Conservation (phyloP, 106 monocot genomes). For the Apostasia shenzhenica region DNA sequence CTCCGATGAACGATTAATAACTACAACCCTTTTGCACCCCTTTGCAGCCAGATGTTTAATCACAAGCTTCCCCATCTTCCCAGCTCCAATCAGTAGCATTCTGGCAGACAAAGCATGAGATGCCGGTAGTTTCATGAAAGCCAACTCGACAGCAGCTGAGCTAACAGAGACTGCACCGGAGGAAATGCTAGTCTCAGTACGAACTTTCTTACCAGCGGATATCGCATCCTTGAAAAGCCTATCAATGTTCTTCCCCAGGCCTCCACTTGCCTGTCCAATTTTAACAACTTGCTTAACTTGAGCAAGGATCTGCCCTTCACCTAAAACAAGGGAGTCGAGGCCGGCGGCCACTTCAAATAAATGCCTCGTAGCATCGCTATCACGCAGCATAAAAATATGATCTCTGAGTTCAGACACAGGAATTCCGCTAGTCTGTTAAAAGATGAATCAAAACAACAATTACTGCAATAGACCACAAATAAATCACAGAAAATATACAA, state of each 20-base stretch:
- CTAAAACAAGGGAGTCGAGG: conserved; percentile 92
- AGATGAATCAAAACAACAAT: conserved; percentile 1
- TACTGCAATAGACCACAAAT: not conserved
- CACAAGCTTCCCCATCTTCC: conserved; percentile 98
- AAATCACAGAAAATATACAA: no score
- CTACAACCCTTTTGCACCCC: conserved; percentile 77
- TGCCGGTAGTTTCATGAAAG: conserved; percentile 82
- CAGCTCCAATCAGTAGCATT: conserved; percentile 91
- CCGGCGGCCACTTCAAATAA: conserved; percentile 93
- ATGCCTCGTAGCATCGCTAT: conserved; percentile 85
- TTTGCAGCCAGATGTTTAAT: conserved; percentile 91
- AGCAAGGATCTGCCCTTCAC: conserved; percentile 96
- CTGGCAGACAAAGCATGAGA: conserved; percentile 39
- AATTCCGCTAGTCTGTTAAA: conserved; percentile 77
- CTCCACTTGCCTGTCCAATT: conserved; percentile 62
- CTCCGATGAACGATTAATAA: conserved; percentile 78
- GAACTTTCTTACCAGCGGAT: conserved; percentile 77
- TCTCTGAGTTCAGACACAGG: conserved; percentile 76
- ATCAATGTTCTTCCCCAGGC: conserved; percentile 88
- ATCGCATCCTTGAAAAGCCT: conserved; percentile 95
- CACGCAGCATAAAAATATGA: conserved; percentile 88
- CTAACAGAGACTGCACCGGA: conserved; percentile 97
- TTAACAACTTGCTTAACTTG: conserved; percentile 94
- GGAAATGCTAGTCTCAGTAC: conserved; percentile 87
- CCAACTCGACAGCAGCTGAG: conserved; percentile 96